Base-by-base conservation (phyloP, 2,329 filamentous ascomycete genomes). In the Triangularia verruculosa region DNA sequence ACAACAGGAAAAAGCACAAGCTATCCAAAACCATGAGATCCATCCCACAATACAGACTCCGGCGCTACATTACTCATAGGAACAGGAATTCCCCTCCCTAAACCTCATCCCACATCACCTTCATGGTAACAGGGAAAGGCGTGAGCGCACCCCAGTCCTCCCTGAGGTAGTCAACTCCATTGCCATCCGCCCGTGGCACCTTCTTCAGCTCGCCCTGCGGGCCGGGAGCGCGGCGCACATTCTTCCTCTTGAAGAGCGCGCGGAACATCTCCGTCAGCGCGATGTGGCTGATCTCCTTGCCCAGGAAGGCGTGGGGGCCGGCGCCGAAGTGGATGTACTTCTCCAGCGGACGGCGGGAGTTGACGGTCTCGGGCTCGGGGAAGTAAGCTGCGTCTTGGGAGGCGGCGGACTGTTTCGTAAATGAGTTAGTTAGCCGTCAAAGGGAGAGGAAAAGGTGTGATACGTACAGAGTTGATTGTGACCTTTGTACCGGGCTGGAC, bases 221-320 rank as follows among this genome's bases (percentile, higher is more conserved):
- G 0, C 90, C 90, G 0, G 84, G 78, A 0, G 85, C 86, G 28
- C 86, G 80, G 5, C 86, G 78, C 11, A 93, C 73, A 61, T 86
- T 86, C 68, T 83, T 80, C 68, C 86, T 78, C 64, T 81, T 78
- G 70, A 89, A 89, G 1, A 91, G 76, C 0, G 84, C 83, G 56
- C 89, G 84, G 74, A 92, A 83, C 80, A 92, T 88, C 67, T 88
- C 84, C 0, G 85, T 84, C 63, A 93, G 76, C 0, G 86, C 88
- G 1, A 86, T 79, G 66, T 86, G 80, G 71, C 82, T 86, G 12
- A 84, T 81, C 15, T 87, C 83, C 25, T 80, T 80, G 0, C 88
- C 89, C 0, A 92, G 78, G 64, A 84, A 87, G 2, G 83, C 78
- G 70, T 90, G 85, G 4, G 87, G 82, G 0, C 88, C 89, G 0